Base-by-base conservation (phyloP, 805 yeast species). In the fission yeast (Schizosaccharomyces pombe) region DNA sequence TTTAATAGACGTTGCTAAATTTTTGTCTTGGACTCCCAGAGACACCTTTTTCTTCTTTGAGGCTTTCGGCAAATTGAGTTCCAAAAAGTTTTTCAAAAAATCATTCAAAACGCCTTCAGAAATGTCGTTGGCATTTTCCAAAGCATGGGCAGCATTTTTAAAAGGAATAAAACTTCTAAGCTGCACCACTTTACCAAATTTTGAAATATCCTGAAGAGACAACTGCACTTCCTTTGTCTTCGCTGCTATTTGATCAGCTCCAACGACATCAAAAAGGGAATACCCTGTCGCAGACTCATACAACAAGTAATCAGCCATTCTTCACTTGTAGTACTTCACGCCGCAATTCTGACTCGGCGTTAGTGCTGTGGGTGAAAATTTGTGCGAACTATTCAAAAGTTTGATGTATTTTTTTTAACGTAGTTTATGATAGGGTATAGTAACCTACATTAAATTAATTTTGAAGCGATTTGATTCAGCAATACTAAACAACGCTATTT, bases 281-380 rank as follows among this genome's bases (percentile, higher is more conserved):
- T 89, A 91, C 62, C 98, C 98, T 55, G 97, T 86, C 57, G 98
- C 95, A 75, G 91, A 97, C 75, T 91, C 98, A 69, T 82, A 89
- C 64, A 91, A 80, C 67, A 91, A 78, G 72, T 79, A 91, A 84
- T 70, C 1, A 19, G 30, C 53, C 49, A 43, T 43, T 43, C 26
- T 40, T 26, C 26, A 22, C 49, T 24, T 16, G 28, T 43, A 22
- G 49, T 26, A 43, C 30, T 43, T 22, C 16, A 26, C 14, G 49
- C 49, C 30, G 28, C 49, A 43, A 26, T 29, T 22, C 19, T 19
- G 6, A 19, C 43, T 37, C 9, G 16, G 14, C 26, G 49, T 26
- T 14, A n/a, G 49, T 43, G 49, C 30, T 43, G 26, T 19, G 30
- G 49, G 26, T 19, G 37, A 43, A 43, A 43, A 43, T 43, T 43